A percentile compares a stretch with the other conserved stretches of the same genome.
Conservation (phyloP, 139 green algal genomes). For the Chlorella vulgaris region DNA sequence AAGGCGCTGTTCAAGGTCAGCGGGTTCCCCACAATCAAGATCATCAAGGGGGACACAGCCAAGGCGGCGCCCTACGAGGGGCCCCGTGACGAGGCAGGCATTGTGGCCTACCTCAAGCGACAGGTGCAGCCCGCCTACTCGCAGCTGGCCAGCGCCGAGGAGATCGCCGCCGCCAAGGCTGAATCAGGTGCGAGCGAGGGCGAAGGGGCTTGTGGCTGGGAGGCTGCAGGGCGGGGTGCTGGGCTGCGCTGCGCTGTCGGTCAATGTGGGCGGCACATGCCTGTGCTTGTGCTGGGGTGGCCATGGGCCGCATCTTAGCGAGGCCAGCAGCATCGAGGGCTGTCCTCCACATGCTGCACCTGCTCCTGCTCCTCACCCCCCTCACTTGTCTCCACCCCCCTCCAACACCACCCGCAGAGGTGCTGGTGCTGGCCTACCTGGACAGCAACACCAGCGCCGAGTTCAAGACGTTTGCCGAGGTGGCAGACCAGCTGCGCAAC, state of each 20-base stretch:
- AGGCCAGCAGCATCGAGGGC: no score
- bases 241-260: not conserved
- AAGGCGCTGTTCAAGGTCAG: slow-evolving; percentile 49
- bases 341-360: not conserved
- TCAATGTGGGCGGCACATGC: no score
- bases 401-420: not conserved
- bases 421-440: slow-evolving; percentile 41
- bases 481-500: slow-evolving; percentile 39
- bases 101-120: slow-evolving; percentile 58
- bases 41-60: not conserved
- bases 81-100: slow-evolving; percentile 52
- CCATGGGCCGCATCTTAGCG: no score
- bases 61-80: slow-evolving; percentile 45
- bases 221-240: no score
- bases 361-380: not conserved
- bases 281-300: not conserved
- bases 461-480: slow-evolving; percentile 41
- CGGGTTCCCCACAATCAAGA: slow-evolving; percentile 64
- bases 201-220: no score
- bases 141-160: slow-evolving; percentile 25
- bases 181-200: not conserved
- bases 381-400: not conserved
- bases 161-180: slow-evolving; percentile 2
- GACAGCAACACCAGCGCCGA: not conserved
- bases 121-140: slow-evolving; percentile 9